Evolutionary conservation across 2,329 filamentous ascomycete genomes (phyloP).

Genomic region (Microsporum audouinii): DNA sequence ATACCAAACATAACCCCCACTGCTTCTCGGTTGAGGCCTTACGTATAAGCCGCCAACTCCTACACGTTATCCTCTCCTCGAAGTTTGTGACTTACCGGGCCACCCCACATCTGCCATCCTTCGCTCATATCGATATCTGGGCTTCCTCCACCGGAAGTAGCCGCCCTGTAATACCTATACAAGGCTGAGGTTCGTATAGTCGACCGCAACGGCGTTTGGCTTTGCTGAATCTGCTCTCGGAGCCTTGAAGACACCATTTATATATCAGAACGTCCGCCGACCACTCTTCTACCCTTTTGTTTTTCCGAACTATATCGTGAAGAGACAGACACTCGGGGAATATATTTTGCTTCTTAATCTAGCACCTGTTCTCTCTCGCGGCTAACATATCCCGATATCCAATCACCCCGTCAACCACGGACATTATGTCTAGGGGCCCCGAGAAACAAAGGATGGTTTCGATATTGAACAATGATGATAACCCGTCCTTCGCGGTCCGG

Average conservation of each 20-base stretch:
- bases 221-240: background rate
- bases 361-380: background rate
- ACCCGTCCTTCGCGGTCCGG: constrained; percentile 36
- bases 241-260: background rate
- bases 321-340: background rate
- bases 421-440: background rate
- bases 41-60: background rate
- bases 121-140: background rate
- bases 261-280: background rate
- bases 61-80: background rate
- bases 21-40: background rate
- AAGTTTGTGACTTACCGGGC: background rate
- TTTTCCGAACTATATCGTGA: background rate
- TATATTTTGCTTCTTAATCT: background rate
- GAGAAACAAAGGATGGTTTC: constrained; percentile 23
- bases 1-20: background rate
- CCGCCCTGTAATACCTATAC: constrained; percentile 2
- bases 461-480: constrained; percentile 39
- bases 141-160: background rate
- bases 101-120: background rate
- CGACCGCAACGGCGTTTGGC: background rate
- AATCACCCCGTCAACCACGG: background rate
- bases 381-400: background rate
- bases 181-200: background rate
- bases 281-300: background rate